Percentiles rank a stretch among this genome's conserved stretches.
Evolutionary conservation across 495 filamentous ascomycete genomes (phyloP).

Genomic region (Podospora tetraspora): DNA sequence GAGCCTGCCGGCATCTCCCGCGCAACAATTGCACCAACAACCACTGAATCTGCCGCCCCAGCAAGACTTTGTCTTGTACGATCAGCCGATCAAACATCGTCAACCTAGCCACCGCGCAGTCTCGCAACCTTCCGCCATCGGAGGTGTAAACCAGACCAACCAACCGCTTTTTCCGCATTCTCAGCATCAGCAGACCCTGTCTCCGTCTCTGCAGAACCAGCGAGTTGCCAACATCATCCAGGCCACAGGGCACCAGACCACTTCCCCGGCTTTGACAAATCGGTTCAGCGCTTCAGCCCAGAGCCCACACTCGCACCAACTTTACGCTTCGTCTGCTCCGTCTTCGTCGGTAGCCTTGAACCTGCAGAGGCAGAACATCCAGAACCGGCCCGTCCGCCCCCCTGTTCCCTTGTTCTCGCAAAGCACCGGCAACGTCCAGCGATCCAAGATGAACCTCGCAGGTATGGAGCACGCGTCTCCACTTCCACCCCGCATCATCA

Average conservation of each 20-base stretch:
- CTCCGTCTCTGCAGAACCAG: constrained; percentile 47
- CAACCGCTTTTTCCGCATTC: constrained; percentile 26
- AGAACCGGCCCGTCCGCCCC: constrained; percentile 43
- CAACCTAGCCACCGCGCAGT: constrained; percentile 44
- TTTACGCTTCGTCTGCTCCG: constrained; percentile 51
- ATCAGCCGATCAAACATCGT: constrained; percentile 38
- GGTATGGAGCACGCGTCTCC: constrained; percentile 26
- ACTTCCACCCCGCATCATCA: constrained; percentile 7
- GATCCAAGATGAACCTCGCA: constrained; percentile 46
- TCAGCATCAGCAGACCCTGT: constrained; percentile 24
- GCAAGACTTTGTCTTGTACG: constrained; percentile 54
- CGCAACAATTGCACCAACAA: constrained; percentile 43
- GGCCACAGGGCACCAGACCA: constrained; percentile 52
- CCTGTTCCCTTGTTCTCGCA: constrained; percentile 51
- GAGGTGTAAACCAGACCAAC: constrained; percentile 34
- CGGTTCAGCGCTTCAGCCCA: constrained; percentile 48
- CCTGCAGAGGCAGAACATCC: constrained; percentile 32
- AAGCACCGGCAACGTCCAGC: constrained; percentile 39
- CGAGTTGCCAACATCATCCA: constrained; percentile 56
- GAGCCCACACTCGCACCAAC: constrained; percentile 36
- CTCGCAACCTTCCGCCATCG: constrained; percentile 36
- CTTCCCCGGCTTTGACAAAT: constrained; percentile 53
- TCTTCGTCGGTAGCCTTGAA: constrained; percentile 41
- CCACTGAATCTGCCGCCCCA: constrained; percentile 40
- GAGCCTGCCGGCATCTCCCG: constrained; percentile 54